Conservation (phyloP, 495 filamentous ascomycete genomes). For the Penicillium pancosmium region DNA sequence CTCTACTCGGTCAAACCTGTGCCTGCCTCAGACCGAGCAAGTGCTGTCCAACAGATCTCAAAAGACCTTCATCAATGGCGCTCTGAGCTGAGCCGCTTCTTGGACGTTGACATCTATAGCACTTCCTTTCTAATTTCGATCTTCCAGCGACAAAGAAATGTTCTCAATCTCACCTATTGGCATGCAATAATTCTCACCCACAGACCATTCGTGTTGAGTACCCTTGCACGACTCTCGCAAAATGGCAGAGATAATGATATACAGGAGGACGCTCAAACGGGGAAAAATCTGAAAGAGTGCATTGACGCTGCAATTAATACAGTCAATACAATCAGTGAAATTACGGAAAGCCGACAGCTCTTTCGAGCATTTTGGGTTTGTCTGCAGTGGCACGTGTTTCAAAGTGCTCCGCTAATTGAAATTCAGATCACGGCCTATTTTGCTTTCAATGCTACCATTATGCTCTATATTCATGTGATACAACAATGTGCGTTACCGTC, state of each 20-base stretch:
- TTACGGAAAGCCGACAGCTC: conserved; percentile 5
- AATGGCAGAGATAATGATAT: background rate
- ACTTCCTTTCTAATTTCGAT: conserved; percentile 5
- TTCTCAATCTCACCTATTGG: conserved; percentile 11
- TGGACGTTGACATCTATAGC: conserved; percentile 4
- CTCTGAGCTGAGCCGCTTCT: background rate
- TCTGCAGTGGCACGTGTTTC: background rate
- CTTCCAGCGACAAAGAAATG: conserved; percentile 11
- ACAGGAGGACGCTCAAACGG: background rate
- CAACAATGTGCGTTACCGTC: background rate
- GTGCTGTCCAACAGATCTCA: background rate
- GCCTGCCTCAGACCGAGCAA: background rate
- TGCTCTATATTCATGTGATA: conserved; percentile 9
- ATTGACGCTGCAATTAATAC: conserved; percentile 4
- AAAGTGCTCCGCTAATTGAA: background rate
- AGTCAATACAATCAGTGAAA: conserved; percentile 9
- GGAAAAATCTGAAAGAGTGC: conserved; percentile 1
- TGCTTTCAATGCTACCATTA: conserved; percentile 4
- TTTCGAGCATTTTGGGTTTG: conserved; percentile 11
- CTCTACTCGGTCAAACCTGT: conserved; percentile 6
- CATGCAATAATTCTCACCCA: conserved; percentile 11
- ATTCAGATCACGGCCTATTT: conserved; percentile 7
- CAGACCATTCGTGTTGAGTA: conserved; percentile 5
- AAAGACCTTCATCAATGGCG: conserved; percentile 6
- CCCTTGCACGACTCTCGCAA: background rate